Evolutionary conservation across 768 basidiomycete genomes (phyloP).

Genomic region (Auriculariales sp.): DNA sequence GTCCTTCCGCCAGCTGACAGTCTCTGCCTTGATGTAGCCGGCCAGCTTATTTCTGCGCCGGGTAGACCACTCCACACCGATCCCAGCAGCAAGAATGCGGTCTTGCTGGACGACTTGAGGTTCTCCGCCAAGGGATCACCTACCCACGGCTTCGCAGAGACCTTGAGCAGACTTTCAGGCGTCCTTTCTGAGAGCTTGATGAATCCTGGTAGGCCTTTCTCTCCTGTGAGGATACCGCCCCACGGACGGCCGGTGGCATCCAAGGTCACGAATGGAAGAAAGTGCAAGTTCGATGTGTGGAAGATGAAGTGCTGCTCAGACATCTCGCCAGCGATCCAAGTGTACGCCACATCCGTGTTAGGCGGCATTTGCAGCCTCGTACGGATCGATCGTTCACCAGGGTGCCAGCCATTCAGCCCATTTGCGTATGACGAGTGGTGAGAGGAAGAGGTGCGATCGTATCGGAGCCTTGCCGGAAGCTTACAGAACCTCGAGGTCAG

Average conservation of each 20-base stretch:
- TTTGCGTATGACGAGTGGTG: no score
- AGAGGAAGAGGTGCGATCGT: no score
- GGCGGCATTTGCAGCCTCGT: no score
- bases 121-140: constrained; percentile 43
- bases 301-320: constrained; percentile 35
- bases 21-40: constrained; percentile 27
- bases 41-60: constrained; percentile 50
- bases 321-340: constrained; percentile 29
- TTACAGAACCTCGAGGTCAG: no score
- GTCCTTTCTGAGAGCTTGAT: constrained; percentile 20
- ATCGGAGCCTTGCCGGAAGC: no score
- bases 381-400: no score
- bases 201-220: constrained; percentile 32
- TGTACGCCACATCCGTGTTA: no score
- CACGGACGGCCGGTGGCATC: constrained; percentile 39
- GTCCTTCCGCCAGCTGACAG: constrained; percentile 16
- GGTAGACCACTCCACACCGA: constrained; percentile 44
- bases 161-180: constrained; percentile 21
- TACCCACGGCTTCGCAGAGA: constrained; percentile 30
- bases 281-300: constrained; percentile 32
- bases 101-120: constrained; percentile 8
- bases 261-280: constrained; percentile 41
- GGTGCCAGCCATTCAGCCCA: no score
- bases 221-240: constrained; percentile 37
- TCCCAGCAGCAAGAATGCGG: constrained; percentile 32